Conservation (phyloP, 306 rosid species). For the Casuarina glauca region DNA sequence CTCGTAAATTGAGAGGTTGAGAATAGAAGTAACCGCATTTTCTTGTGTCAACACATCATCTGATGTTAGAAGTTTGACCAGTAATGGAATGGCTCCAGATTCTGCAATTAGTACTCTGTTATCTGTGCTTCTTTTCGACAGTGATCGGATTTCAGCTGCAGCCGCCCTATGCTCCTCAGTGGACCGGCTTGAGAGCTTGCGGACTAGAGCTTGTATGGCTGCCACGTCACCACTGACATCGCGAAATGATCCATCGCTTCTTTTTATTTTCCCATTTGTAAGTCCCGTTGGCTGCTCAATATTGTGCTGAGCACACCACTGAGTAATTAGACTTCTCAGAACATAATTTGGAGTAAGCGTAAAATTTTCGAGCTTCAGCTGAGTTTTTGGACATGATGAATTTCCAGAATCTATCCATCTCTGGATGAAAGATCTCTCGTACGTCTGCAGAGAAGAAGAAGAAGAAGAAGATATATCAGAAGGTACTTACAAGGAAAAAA, state of each 20-base stretch:
- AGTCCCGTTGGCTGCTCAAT: slow-evolving; percentile 84
- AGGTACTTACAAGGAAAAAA: slow-evolving; percentile 8
- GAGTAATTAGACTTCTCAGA: slow-evolving; percentile 81
- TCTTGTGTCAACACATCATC: slow-evolving; percentile 77
- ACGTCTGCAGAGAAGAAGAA: slow-evolving; percentile 54
- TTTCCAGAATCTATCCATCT: slow-evolving; percentile 97
- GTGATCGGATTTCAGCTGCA: slow-evolving; percentile 75
- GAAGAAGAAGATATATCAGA: slow-evolving; percentile 7
- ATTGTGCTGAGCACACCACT: slow-evolving; percentile 78
- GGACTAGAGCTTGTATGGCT: slow-evolving; percentile 67
- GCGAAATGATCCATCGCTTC: slow-evolving; percentile 83
- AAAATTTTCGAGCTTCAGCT: slow-evolving; percentile 84
- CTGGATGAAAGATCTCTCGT: slow-evolving; percentile 92
- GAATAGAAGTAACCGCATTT: slow-evolving; percentile 91
- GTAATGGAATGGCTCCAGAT: slow-evolving; percentile 86
- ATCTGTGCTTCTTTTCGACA: slow-evolving; percentile 93
- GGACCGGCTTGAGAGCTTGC: slow-evolving; percentile 69
- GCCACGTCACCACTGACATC: slow-evolving; percentile 83
- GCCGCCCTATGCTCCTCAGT: slow-evolving; percentile 72
- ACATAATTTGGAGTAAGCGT: slow-evolving; percentile 91
- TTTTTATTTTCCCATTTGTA: slow-evolving; percentile 81
- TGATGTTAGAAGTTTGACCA: slow-evolving; percentile 78
- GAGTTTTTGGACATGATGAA: slow-evolving; percentile 90
- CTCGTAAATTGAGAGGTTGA: slow-evolving; percentile 88
- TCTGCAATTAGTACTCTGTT: slow-evolving; percentile 91